Percentiles rank a stretch among this genome's conserved stretches.
These are phyloP conservation scores for Penicillium griseofulvum DNA, from an alignment of 2,329 filamentous ascomycete genomes.

Conservation along the genomic window DNA sequence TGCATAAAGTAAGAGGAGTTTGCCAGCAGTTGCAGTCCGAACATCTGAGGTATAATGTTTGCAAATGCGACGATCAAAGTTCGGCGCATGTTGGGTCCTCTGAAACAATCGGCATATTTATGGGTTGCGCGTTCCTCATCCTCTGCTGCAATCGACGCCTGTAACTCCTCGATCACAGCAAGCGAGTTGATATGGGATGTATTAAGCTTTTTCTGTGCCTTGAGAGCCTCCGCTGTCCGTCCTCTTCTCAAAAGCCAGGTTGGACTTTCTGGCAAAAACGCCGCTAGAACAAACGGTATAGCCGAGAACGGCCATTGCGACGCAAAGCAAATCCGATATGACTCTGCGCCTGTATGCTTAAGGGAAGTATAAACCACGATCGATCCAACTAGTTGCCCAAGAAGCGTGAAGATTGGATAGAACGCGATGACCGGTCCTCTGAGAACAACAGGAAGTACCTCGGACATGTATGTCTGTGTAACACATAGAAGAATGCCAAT, in stretches of 20 bases:
- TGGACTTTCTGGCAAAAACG: conserved; percentile 52
- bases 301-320: conserved; percentile 49
- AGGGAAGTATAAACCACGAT: conserved; percentile 33
- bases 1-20: conserved; percentile 40
- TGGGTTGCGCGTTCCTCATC: conserved; percentile 37
- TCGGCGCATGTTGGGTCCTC: conserved; percentile 17
- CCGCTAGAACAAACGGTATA: conserved; percentile 42
- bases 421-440: conserved; percentile 49
- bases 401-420: conserved; percentile 49
- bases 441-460: conserved; percentile 46
- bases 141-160: conserved; percentile 32
- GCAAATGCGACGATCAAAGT: conserved; percentile 35
- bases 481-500: conserved; percentile 47
- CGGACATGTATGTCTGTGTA: conserved; percentile 50
- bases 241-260: conserved; percentile 47
- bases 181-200: conserved; percentile 1
- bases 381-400: conserved; percentile 48
- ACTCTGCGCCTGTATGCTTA: conserved; percentile 7
- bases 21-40: conserved; percentile 45
- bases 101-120: conserved; percentile 33
- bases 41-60: conserved; percentile 43
- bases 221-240: conserved; percentile 30
- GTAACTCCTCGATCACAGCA: conserved; percentile 10
- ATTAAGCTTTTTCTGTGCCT: conserved; percentile 14
- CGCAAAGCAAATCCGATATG: conserved; percentile 39